Evolutionary conservation across 441 rosid species (phyloP).

Genomic region (Capsella rubella): DNA sequence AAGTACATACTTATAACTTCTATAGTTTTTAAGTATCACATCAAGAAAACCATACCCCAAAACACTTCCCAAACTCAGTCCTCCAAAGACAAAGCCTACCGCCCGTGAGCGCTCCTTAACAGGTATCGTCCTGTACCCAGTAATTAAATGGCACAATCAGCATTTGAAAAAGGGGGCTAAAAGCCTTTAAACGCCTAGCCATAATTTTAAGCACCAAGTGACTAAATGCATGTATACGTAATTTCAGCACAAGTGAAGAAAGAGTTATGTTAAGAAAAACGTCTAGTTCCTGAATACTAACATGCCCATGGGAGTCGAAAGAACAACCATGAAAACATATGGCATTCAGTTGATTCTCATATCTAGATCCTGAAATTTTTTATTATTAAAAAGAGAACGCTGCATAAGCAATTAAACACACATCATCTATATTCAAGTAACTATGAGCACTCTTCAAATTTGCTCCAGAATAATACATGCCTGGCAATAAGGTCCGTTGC

Average conservation of each 20-base stretch:
- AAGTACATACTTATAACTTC: not conserved
- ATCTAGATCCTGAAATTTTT: slow-evolving; percentile 7
- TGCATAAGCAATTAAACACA: slow-evolving; percentile 25
- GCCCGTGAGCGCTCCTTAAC: slow-evolving; percentile 93
- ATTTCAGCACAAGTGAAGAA: slow-evolving; percentile 12
- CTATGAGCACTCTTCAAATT: slow-evolving; percentile 9
- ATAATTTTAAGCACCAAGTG: slow-evolving; percentile 6
- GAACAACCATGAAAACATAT: slow-evolving; percentile 24
- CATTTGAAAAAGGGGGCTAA: slow-evolving; percentile 17
- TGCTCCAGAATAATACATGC: slow-evolving; percentile 55
- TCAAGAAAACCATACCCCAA: slow-evolving; percentile 66
- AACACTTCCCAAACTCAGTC: slow-evolving; percentile 93
- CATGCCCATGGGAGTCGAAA: slow-evolving; percentile 13
- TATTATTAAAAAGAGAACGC: not conserved
- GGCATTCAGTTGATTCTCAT: not conserved
- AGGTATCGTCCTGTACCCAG: slow-evolving; percentile 76
- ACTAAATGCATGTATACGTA: not conserved
- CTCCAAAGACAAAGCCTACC: slow-evolving; percentile 93
- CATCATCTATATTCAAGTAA: slow-evolving; percentile 25
- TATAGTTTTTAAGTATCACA: slow-evolving; percentile 22
- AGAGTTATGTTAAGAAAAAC: not conserved
- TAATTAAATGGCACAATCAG: slow-evolving; percentile 41
- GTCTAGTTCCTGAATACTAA: slow-evolving; percentile 4
- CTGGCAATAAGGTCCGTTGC: slow-evolving; percentile 98
- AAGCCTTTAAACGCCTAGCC: slow-evolving; percentile 20